Base-by-base conservation (phyloP, 1,139 yeast species). In the Candida freyschussii region DNA sequence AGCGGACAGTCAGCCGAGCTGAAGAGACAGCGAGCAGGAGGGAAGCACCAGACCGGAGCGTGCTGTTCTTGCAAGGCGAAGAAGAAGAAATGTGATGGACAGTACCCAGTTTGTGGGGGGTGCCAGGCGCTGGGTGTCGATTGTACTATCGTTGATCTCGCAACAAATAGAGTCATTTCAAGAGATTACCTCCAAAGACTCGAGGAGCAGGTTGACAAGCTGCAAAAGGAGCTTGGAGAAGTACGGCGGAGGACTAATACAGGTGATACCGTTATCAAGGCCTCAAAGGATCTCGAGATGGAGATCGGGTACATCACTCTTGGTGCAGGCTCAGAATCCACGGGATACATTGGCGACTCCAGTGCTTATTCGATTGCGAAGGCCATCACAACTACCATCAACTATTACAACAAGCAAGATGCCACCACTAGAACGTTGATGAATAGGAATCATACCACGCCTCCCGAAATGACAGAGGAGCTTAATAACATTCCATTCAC, bases 51-150 rank as follows among this genome's bases (percentile, higher is more conserved):
- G 20, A 47, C 44, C 38, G 50, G 56, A 1, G 60, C 60, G 2
- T 56, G 60, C 32, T 44, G 51, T 21, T 36, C 44, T 4, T 55
- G 60, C 29, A 53, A 53, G 33, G 39, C 39, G 30, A 69, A 66
- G 44, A 69, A 72, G 47, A 62, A 69, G 44, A 67, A 66, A 45
- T 72, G 78, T 50, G 77, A 72, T 47, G 75, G 70, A 30, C 59
- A 57, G 22, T 69, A 68, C 44, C 75, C 77, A 4, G 54, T 59
- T 26, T 72, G 78, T 41, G 50, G 63, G 14, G 59, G 60, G 27
- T 72, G 77, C 50, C 57, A 51, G 18, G 57, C 56, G 36, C 62
- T 66, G 11, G 64, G 65, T 1, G 58, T 51, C 5, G 69, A 63
- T 28, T 73, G 79, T 45, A 62, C 73, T 17, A 67, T 72, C 2